Base-by-base conservation (phyloP, 1,139 yeast genomes). In the Sugiyamaella grinbergsii region DNA sequence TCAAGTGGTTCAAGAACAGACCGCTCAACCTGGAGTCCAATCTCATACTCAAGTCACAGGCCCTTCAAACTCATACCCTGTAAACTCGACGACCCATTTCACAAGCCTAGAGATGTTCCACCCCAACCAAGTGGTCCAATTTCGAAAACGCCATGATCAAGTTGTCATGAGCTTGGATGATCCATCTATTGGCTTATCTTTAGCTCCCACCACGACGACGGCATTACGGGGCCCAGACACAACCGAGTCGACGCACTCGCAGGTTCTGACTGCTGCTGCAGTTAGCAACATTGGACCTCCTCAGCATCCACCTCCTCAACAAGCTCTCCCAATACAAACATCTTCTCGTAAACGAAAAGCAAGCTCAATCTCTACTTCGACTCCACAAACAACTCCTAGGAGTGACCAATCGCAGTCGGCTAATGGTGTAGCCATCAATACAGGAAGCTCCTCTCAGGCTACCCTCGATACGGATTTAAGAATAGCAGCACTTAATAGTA, bases 401-500 rank as follows among this genome's bases (percentile, higher is more conserved):
- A 23, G 13, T 15, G 20, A 32, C 5, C n/a, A 18, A 13, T n/a
- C 36, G 6, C 13, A 16, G 15, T 13, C 19, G n/a, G 29, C 20
- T 41, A 32, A 18, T 28, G 53, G 43, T 15, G 39, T n/a, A n/a
- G n/a, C n/a, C n/a, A n/a, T n/a, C n/a, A n/a, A n/a, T n/a, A n/a
- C n/a, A n/a, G n/a, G n/a, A n/a, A n/a, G n/a, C n/a, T n/a, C 52
- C 28, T 28, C 44, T 11, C 32, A 26, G 6, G 47, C 31, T 20
- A 11, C 41, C 18, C 72, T 73, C 28, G 81, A 77, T 53, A 56
- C 63, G 13, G 83, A 80, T 53, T 68, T 82, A 52, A 75, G 76
- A 56, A 72, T 70, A 42, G 62, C 77, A n/a, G 52, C 52, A 4
- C 20, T 43, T 4, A 24, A 22, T 16, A 44, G 31, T 43, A 24